A percentile compares a stretch with the other conserved stretches of the same genome.
Conservation (phyloP, 495 filamentous ascomycete species). For the Penicillium taxi region DNA sequence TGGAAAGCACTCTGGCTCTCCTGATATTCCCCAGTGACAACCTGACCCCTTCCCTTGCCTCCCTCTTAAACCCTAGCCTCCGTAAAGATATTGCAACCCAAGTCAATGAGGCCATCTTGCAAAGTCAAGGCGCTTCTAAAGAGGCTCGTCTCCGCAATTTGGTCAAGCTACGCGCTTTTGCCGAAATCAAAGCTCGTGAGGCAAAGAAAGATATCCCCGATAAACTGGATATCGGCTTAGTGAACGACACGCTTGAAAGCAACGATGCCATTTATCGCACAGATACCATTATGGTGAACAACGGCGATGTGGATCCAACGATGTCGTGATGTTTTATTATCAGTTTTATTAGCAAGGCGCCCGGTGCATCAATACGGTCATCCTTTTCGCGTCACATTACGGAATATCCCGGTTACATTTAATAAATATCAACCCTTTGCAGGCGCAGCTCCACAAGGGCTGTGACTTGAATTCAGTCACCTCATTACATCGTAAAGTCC, state of each 20-base stretch:
- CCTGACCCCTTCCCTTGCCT: slow-evolving; percentile 64
- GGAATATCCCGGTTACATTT: too few species aligned
- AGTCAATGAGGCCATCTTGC: slow-evolving; percentile 83
- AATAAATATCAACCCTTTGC: too few species aligned
- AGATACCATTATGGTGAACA: slow-evolving; percentile 40
- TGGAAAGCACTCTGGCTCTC: slow-evolving; percentile 89
- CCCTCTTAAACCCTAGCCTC: slow-evolving; percentile 71
- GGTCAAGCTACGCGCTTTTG: slow-evolving; percentile 75
- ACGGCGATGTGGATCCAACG: slow-evolving; percentile 51
- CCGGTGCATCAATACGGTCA: slow-evolving; percentile 7
- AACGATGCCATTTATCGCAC: slow-evolving; percentile 2
- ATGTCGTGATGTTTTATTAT: slow-evolving; percentile 32
- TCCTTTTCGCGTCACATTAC: too few species aligned
- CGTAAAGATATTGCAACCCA: slow-evolving; percentile 68
- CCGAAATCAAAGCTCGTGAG: slow-evolving; percentile 67
- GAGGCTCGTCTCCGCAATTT: slow-evolving; percentile 75
- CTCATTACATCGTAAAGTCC: too few species aligned
- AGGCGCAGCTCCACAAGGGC: too few species aligned
- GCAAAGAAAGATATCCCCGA: slow-evolving; percentile 68
- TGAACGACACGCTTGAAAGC: slow-evolving; percentile 28
- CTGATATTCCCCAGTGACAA: slow-evolving; percentile 76
- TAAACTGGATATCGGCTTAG: slow-evolving; percentile 63
- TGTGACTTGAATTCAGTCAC: too few species aligned
- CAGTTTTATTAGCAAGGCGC: slow-evolving; percentile 17
- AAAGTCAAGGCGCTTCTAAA: slow-evolving; percentile 57